phyloP scores from a whole-genome alignment of 345 rosid species.

The Hirschfeldia incana region DNA sequence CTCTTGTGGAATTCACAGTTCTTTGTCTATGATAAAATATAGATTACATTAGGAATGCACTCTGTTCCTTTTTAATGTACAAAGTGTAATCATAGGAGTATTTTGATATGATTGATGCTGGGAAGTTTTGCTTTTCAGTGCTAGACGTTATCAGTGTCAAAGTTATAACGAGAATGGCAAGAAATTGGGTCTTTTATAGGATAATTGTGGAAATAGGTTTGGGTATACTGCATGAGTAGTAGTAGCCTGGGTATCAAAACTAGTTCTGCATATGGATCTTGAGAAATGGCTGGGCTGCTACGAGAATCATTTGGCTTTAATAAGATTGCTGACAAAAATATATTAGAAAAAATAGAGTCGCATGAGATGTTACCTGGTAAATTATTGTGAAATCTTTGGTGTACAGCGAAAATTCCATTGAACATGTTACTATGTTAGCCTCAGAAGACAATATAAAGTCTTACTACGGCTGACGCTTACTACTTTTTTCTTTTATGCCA shows the following conservation, averaged over 20 bases:
- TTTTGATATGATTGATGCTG: not conserved
- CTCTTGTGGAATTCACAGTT: not conserved
- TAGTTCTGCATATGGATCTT: not conserved
- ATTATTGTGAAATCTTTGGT: not conserved
- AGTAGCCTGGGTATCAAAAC: not conserved
- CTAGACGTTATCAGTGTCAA: slow-evolving; percentile 10
- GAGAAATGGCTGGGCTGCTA: slow-evolving; percentile 11
- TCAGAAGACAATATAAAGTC: slow-evolving; percentile 10
- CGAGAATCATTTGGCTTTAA: not conserved
- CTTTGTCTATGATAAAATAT: not conserved
- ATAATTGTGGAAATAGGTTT: not conserved
- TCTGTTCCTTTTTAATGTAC: not conserved
- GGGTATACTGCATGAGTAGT: slow-evolving; percentile 7
- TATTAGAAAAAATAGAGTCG: not conserved
- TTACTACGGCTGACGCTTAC: slow-evolving; percentile 44
- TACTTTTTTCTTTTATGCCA: slow-evolving; percentile 66
- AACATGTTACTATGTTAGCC: slow-evolving; percentile 15
- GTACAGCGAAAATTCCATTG: not conserved
- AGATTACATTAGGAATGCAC: slow-evolving; percentile 5
- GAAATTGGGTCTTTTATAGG: not conserved
- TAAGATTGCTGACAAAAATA: not conserved
- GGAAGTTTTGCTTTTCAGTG: slow-evolving; percentile 4
- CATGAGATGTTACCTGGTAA: slow-evolving; percentile 8
- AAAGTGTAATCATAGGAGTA: not conserved
- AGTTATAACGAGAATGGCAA: not conserved